Conservation (phyloP, 2,329 filamentous ascomycete genomes). For the Cladosporium sp. region DNA sequence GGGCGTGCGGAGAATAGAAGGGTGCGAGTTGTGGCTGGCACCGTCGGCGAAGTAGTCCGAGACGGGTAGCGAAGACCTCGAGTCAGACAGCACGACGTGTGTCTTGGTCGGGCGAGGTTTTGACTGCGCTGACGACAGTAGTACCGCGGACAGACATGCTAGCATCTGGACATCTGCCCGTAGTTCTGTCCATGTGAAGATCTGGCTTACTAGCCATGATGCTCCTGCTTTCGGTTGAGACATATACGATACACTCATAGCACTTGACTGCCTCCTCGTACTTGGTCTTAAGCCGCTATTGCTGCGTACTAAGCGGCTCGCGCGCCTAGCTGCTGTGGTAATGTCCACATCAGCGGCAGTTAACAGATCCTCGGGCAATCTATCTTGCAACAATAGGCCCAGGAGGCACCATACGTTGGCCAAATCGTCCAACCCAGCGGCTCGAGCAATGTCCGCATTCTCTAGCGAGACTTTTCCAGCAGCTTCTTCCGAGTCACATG, state of each 20-base stretch:
- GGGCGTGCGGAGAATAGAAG: slow-evolving; percentile 15
- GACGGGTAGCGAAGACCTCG: background rate
- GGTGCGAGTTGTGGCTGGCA: background rate
- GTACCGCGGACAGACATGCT: slow-evolving; percentile 63
- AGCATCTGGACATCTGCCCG: slow-evolving; percentile 66
- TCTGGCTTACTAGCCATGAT: slow-evolving; percentile 56
- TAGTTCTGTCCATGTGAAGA: slow-evolving; percentile 61
- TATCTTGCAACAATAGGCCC: slow-evolving; percentile 72
- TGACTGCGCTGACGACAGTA: slow-evolving; percentile 34
- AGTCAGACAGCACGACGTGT: background rate
- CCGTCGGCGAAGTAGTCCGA: slow-evolving; percentile 8
- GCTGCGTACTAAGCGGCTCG: slow-evolving; percentile 48
- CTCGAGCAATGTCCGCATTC: slow-evolving; percentile 76
- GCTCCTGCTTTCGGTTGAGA: slow-evolving; percentile 44
- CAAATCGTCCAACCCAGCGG: slow-evolving; percentile 68
- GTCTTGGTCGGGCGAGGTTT: background rate
- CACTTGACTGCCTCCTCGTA: background rate
- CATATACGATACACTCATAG: slow-evolving; percentile 36
- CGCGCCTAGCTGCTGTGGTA: slow-evolving; percentile 67
- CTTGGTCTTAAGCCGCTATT: slow-evolving; percentile 46
- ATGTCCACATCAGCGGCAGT: slow-evolving; percentile 59
- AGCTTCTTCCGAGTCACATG: slow-evolving; percentile 63
- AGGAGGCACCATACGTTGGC: slow-evolving; percentile 83
- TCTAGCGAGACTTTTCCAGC: slow-evolving; percentile 73
- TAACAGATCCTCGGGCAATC: slow-evolving; percentile 56